These are phyloP conservation scores for Cardamine chenopodiifolia DNA, from an alignment of 345 rosid genomes.

Conservation along the genomic window DNA sequence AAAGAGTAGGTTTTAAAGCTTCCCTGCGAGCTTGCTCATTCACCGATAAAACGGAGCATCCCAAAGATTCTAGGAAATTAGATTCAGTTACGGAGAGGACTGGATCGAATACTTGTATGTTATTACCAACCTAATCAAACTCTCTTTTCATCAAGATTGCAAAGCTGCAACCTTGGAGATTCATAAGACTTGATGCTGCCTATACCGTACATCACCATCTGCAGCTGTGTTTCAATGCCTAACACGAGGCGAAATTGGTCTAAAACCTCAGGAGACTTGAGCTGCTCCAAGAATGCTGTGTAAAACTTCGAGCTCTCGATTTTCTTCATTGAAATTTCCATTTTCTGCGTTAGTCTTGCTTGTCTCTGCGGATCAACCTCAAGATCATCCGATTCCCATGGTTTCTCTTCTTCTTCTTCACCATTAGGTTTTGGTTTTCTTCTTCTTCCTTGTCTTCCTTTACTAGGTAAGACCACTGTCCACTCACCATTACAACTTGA, in stretches of 20 bases:
- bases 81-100: conserved; percentile 71
- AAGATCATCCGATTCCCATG: conserved; percentile 61
- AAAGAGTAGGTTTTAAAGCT: conserved; percentile 66
- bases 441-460: conserved; percentile 52
- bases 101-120: conserved; percentile 82
- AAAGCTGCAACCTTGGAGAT: conserved; percentile 75
- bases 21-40: conserved; percentile 79
- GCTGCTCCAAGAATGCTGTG: conserved; percentile 57
- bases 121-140: conserved; percentile 69
- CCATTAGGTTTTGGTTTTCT: conserved; percentile 32
- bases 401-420: conserved; percentile 44
- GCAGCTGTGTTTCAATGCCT: conserved; percentile 57
- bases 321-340: conserved; percentile 52
- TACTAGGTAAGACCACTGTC: conserved; percentile 70
- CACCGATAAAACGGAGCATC: conserved; percentile 66
- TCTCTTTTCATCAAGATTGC: conserved; percentile 73
- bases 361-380: conserved; percentile 50
- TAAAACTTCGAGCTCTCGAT: conserved; percentile 64
- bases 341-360: conserved; percentile 58
- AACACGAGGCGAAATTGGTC: conserved; percentile 52
- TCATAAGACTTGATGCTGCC: conserved; percentile 86
- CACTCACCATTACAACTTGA: conserved; percentile 56
- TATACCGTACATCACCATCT: conserved; percentile 78
- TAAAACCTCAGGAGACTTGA: conserved; percentile 53
- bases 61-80: conserved; percentile 60